These are phyloP conservation scores for Protea cynaroides DNA, from an alignment of 164 flowering plant species.

Conservation along the genomic window DNA sequence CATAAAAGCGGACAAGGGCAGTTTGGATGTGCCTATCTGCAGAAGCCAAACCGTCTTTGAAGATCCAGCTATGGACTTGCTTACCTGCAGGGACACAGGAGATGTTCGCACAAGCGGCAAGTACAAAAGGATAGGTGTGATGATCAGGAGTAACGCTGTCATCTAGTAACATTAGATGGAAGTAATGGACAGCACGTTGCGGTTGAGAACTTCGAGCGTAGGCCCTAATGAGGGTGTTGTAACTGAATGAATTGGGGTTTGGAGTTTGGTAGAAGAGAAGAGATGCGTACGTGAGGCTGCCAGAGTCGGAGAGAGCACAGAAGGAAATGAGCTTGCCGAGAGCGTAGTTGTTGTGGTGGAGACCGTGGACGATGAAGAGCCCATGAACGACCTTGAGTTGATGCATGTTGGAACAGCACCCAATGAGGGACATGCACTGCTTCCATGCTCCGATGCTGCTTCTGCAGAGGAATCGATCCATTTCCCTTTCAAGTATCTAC, in stretches of 20 bases:
- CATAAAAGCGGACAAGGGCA: not conserved
- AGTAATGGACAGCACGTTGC: conserved; percentile 8
- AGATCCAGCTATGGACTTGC: not conserved
- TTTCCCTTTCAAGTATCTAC: too few relatives aligned
- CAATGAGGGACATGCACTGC: conserved; percentile 13
- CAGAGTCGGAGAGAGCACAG: conserved; percentile 14
- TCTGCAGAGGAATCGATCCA: not conserved
- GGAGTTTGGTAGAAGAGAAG: conserved; percentile 11
- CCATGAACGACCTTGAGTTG: conserved; percentile 21
- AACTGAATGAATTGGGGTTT: conserved; percentile 14
- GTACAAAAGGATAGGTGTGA: not conserved
- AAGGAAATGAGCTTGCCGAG: conserved; percentile 22
- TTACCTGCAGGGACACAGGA: not conserved
- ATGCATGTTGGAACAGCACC: conserved; percentile 14
- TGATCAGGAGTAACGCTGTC: not conserved
- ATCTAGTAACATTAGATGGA: not conserved
- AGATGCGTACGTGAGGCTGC: conserved; percentile 17
- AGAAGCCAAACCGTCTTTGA: not conserved
- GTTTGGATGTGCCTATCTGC: not conserved
- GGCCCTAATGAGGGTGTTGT: conserved; percentile 25
- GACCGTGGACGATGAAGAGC: conserved; percentile 16
- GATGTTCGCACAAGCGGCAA: not conserved
- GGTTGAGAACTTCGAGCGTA: conserved; percentile 18
- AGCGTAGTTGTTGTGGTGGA: conserved; percentile 17
- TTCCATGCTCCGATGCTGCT: conserved; percentile 9